Evolutionary conservation across 2,329 filamentous ascomycete species (phyloP).

Genomic region (Proliferodiscus dingleyae): DNA sequence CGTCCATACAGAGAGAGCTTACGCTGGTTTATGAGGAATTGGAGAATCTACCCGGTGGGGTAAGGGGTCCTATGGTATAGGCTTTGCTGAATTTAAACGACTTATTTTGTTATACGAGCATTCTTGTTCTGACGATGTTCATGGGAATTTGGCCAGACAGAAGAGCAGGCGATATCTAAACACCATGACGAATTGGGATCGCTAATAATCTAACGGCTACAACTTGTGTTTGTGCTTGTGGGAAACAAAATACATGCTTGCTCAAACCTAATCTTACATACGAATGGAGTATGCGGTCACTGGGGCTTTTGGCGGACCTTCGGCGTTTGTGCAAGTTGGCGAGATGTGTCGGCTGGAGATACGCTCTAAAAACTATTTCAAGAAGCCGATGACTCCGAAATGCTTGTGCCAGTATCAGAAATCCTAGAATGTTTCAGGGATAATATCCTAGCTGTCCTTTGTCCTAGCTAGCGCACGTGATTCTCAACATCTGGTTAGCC

Average conservation of each 20-base stretch:
- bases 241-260: too few species aligned
- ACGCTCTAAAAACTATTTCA: constrained; percentile 7
- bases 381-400: too few species aligned
- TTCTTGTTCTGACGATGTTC: constrained; percentile 1
- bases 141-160: background rate
- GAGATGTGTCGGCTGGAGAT: constrained; percentile 17
- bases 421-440: too few species aligned
- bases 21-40: constrained; percentile 58
- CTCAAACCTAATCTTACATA: constrained; percentile 8
- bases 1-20: constrained; percentile 47
- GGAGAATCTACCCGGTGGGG: constrained; percentile 39
- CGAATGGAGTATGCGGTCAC: constrained; percentile 10
- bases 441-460: too few species aligned
- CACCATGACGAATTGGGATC: too few species aligned
- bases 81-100: background rate
- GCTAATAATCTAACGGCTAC: background rate
- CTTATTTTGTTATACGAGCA: background rate
- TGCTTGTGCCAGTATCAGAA: too few species aligned
- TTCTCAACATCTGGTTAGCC: too few species aligned
- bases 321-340: constrained; percentile 14
- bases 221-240: constrained; percentile 2
- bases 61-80: constrained; percentile 17
- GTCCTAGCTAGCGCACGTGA: too few species aligned
- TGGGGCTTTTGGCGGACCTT: constrained; percentile 11
- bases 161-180: too few species aligned